Percentiles rank a stretch among this genome's conserved stretches.
These are phyloP conservation scores for Psilocybe cubensis DNA, from an alignment of 768 basidiomycete genomes.

Conservation along the genomic window DNA sequence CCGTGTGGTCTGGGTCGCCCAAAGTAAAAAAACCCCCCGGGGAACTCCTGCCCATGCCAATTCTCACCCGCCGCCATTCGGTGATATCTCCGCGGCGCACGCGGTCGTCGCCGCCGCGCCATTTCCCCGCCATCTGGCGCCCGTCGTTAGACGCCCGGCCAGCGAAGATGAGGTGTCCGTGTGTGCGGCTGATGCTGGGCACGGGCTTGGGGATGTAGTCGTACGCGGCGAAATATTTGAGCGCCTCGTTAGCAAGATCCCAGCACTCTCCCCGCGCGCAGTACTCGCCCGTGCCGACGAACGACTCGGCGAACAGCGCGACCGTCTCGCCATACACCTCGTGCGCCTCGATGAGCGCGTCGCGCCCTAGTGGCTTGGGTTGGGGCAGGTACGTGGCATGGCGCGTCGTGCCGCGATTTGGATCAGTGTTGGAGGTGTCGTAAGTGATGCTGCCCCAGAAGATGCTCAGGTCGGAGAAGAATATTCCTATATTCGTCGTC, in stretches of 20 bases:
- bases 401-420: slow-evolving; percentile 32
- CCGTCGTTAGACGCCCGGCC: slow-evolving; percentile 39
- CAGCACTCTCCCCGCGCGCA: slow-evolving; percentile 62
- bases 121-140: slow-evolving; percentile 38
- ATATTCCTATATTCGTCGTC: slow-evolving; percentile 37
- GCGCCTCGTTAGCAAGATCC: slow-evolving; percentile 57
- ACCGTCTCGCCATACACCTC: slow-evolving; percentile 54
- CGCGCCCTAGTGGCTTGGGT: slow-evolving; percentile 37
- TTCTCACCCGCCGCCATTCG: slow-evolving; percentile 50
- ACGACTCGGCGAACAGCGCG: slow-evolving; percentile 50
- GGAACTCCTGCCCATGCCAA: slow-evolving; percentile 28
- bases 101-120: slow-evolving; percentile 55
- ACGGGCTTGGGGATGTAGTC: slow-evolving; percentile 50
- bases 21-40: slow-evolving; percentile 34
- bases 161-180: slow-evolving; percentile 56
- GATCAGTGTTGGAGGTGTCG: slow-evolving; percentile 32
- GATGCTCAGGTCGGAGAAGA: slow-evolving; percentile 54
- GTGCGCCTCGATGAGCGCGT: slow-evolving; percentile 42
- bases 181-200: slow-evolving; percentile 51
- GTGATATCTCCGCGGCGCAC: slow-evolving; percentile 59
- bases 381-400: slow-evolving; percentile 41
- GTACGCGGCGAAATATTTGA: slow-evolving; percentile 43
- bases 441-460: slow-evolving; percentile 51
- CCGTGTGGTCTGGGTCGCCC: slow-evolving; percentile 60
- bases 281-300: slow-evolving; percentile 41